Evolutionary conservation across 2,329 filamentous ascomycete genomes (phyloP), one percentile per base, ranked within the genome.

Genomic region (Aspergillus candidus): DNA sequence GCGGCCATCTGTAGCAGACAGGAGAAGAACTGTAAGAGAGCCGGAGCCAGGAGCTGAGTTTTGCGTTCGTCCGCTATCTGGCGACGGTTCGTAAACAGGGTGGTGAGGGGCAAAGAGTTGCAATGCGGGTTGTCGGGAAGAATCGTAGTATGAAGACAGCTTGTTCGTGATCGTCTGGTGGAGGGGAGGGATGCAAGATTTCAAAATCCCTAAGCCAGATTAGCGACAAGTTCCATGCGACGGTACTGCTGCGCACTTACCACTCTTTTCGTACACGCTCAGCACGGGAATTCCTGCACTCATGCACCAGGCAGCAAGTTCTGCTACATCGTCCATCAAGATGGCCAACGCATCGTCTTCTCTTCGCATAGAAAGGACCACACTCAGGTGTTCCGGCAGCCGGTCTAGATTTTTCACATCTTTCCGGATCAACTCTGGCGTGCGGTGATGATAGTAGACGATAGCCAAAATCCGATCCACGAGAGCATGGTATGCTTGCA

Each of bases 361-460:
- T 75, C 46, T 83, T 65, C 46, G 84, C 79, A 61, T 83, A 75
- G 58, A 91, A 46, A 98, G 70, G 43, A 97, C 83, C 10, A 94
- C 84, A 61, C 89, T 96, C 40, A 98, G 67, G 62, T 98, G 93
- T 53, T 85, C 79, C 2, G 93, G 93, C 48, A 94, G 69, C 56
- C 84, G 81, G 46, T 74, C 77, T 45, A 98, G 68, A 8, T 77
- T 76, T 63, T 81, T 81, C 18, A 97, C 84, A 69, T 98, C 93
- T 59, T 85, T 83, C 59, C 84, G 82, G 55, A 98, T 95, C 61
- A 95, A 81, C 62, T 94, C 88, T 6, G 93, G 93, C 1, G 91
- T 94, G 41, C 88, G 86, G 67, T 98, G 93, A 70, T 98, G 94
- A 71, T 98, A 93, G 66, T 91, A 90, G 43, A 94, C 75, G 49